Conservation (phyloP, 176 grass and related monocot genomes). For the Pontederia paniculata region DNA sequence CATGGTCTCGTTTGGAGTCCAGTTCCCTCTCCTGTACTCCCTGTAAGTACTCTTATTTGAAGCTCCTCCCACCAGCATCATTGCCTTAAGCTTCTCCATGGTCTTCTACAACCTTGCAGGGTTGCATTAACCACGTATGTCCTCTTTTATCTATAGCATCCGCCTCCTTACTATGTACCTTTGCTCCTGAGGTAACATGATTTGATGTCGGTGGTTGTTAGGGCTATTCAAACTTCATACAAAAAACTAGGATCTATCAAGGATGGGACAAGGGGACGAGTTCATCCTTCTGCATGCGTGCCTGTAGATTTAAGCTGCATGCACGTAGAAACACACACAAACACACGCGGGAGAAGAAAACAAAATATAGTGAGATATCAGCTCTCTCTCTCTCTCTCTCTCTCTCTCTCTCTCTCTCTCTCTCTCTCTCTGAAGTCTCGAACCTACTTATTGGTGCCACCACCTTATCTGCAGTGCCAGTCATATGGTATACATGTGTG, state of each 20-base stretch:
- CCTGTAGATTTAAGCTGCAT: background rate
- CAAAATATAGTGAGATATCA: too few species aligned
- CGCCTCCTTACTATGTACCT: too few species aligned
- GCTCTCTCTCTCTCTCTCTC: background rate
- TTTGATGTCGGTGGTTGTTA: too few species aligned
- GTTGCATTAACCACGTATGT: background rate
- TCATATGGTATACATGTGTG: too few species aligned
- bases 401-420: background rate
- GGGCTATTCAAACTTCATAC: background rate
- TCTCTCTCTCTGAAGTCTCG: background rate
- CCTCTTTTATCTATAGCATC: too few species aligned
- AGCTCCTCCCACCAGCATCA: background rate
- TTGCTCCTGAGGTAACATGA: too few species aligned
- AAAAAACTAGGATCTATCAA: background rate
- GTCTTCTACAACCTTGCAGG: background rate
- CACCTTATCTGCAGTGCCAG: too few species aligned
- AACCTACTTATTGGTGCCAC: background rate
- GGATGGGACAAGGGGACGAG: background rate
- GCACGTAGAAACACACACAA: too few species aligned
- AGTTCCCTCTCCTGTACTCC: slow-evolving; percentile 21
- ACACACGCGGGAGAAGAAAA: too few species aligned
- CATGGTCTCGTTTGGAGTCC: slow-evolving; percentile 21
- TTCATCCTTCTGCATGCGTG: too few species aligned
- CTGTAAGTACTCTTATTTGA: slow-evolving; percentile 1
- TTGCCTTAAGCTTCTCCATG: background rate